Evolutionary conservation across 2,329 filamentous ascomycete genomes (phyloP), one percentile per base, ranked within the genome.

Genomic region (Cladorrhinum sp.): DNA sequence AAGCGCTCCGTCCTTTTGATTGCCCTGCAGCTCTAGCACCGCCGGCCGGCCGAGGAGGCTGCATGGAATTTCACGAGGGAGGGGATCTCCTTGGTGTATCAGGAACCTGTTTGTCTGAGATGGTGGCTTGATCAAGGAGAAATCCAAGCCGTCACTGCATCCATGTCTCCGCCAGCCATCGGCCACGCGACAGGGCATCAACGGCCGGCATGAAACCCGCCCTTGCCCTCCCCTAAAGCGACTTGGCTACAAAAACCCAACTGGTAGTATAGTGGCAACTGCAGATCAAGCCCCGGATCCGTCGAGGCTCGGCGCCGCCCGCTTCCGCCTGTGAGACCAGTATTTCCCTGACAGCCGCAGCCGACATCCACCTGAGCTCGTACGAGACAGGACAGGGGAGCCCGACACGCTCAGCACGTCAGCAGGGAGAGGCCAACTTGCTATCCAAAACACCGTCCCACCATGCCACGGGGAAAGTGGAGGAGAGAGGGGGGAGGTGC

Each of bases 111-210:
- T 56, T 50, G 55, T 57, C 51, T 64, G 57, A 54, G 61, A 62
- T 62, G 50, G 50, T 57, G 62, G 64, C 61, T 59, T 65, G 59
- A 60, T 61, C 50, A 38, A 52, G 53, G 59, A 59, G 56, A 60
- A 53, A 59, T 36, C 59, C 56, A 62, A 25, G 27, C 51, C 25
- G 49, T 52, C 53, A 61, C 57, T 61, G 59, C 55, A 59, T 63
- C 61, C 54, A 25, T 20, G 25, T 64, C 64, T 65, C 60, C 56
- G 45, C 66, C 62, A n/a, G n/a, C n/a, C n/a, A n/a, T 51, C 49
- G 41, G 50, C 65, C 65, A 67, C 65, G 63, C 64, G 65, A 54
- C 57, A 52, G 36, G 32, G 12, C 24, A 59, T 49, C 49, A 59
- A 48, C 56, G 50, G 38, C 56, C 36, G 20, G 36, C 36, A 53